Base-by-base conservation (phyloP, 2,329 filamentous ascomycete genomes). In the Venturia pyrina region DNA sequence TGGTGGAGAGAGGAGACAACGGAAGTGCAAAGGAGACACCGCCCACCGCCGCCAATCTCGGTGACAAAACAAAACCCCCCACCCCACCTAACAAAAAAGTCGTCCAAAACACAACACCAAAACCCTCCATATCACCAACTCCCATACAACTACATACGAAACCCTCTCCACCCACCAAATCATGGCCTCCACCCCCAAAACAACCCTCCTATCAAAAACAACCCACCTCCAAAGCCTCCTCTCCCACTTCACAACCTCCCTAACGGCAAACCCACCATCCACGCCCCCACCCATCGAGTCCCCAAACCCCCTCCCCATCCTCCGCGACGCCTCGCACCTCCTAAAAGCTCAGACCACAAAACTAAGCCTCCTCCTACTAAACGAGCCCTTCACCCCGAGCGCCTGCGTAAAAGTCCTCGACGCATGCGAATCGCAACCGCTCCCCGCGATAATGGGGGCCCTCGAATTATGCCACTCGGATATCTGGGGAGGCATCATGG, bases 261-360 rank as follows among this genome's bases (percentile, higher is more conserved):
- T 75, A 62, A 68, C 40, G 1, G 8, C 43, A 4, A 34, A 44
- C 41, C n/a, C 24, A 11, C 62, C 44, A 2, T 4, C 28, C 62
- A 64, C 11, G 10, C 19, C 3, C 2, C 13, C 28, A 19, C 3
- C 53, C 28, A 57, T 17, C 62, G 15, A 34, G 1, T 32, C 73
- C 76, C 74, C 73, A 3, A 72, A 89, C 69, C 81, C 86, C 11
- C 82, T 96, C 32, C 78, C 85, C 17, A 82, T 93, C 66, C 85
- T 93, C 43, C 83, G 85, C 70, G 88, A 93, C 71, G 84, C 89
- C 0, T 85, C 90, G 0, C 84, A 82, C 34, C 81, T 96, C 5
- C 85, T 96, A 67, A 87, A 86, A 73, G 90, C 92, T 0, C 91
- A 97, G 73, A 85, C 88, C 1, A 96, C 92, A 6, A 96, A 96